Evolutionary conservation across 257 asterid genomes (phyloP).

Genomic region (Rauvolfia tetraphylla): DNA sequence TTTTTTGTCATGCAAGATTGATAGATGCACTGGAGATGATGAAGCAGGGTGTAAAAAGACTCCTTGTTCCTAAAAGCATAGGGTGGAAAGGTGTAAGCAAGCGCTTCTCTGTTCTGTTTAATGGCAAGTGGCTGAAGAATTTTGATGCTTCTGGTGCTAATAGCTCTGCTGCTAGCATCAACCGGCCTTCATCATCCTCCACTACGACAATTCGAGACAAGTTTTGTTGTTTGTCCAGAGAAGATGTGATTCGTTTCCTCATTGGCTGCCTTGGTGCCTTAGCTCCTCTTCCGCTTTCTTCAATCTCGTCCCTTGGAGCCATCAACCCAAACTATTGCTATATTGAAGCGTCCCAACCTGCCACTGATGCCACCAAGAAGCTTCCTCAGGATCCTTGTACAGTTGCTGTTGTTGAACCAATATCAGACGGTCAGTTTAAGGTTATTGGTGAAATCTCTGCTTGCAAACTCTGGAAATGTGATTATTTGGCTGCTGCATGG

Average conservation of each 20-base stretch:
- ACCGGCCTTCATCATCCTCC: conserved; percentile 53
- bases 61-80: conserved; percentile 82
- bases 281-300: conserved; percentile 91
- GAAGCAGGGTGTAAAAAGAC: conserved; percentile 94
- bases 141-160: conserved; percentile 33
- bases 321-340: conserved; percentile 62
- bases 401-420: conserved; percentile 75
- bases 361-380: conserved; percentile 54
- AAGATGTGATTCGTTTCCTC: conserved; percentile 88
- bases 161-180: conserved; percentile 29
- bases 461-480: conserved; percentile 86
- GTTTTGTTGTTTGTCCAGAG: conserved; percentile 86
- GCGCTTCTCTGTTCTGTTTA: conserved; percentile 79
- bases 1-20: conserved; percentile 48
- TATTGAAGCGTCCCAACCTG: conserved; percentile 65
- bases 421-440: conserved; percentile 49
- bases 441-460: conserved; percentile 90
- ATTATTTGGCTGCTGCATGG: conserved; percentile 81
- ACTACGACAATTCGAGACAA: conserved; percentile 55
- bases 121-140: conserved; percentile 87
- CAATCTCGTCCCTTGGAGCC: conserved; percentile 67
- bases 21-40: conserved; percentile 98
- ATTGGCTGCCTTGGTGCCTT: conserved; percentile 97
- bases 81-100: conserved; percentile 95
- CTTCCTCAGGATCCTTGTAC: conserved; percentile 73